Conservation (phyloP, 2,329 filamentous ascomycete genomes). For the Fusarium chlamydosporum region DNA sequence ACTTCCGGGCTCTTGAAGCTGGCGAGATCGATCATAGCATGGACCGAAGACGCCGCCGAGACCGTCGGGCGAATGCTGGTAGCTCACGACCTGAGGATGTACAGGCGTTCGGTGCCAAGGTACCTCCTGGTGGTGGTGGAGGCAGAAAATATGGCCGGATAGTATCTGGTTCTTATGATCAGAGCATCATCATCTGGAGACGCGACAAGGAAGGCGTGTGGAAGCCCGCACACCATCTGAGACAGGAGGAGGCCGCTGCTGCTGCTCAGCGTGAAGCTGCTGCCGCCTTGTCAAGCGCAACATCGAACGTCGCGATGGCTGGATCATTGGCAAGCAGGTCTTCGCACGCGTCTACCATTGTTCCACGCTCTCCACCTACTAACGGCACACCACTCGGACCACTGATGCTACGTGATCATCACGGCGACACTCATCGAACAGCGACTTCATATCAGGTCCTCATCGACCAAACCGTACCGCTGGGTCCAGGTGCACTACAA, state of each 20-base stretch:
- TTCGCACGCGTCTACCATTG: constrained; percentile 18
- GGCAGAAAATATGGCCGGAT: constrained; percentile 93
- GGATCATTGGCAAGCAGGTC: constrained; percentile 22
- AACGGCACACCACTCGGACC: constrained; percentile 28
- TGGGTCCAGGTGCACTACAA: constrained; percentile 64
- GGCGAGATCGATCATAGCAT: constrained; percentile 61
- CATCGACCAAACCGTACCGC: constrained; percentile 67
- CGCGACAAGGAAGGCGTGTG: constrained; percentile 87
- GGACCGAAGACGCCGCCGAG: constrained; percentile 54
- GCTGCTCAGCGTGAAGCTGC: constrained; percentile 59
- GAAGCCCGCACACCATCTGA: constrained; percentile 80
- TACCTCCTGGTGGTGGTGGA: constrained; percentile 92
- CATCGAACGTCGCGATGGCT: constrained; percentile 33
- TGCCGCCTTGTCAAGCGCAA: constrained; percentile 28
- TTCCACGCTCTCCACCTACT: constrained; percentile 25
- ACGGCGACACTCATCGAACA: constrained; percentile 51
- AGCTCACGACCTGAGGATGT: constrained; percentile 82
- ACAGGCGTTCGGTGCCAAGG: constrained; percentile 83
- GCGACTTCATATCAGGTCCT: constrained; percentile 63
- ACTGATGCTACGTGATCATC: constrained; percentile 47
- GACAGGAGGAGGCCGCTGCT: constrained; percentile 78
- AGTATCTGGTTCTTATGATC: constrained; percentile 96
- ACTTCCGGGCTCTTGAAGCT: constrained; percentile 71
- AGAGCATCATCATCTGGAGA: constrained; percentile 95
- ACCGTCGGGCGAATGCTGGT: constrained; percentile 73